phyloP scores from a whole-genome alignment of 352 stramenopile genomes.

The Phytopythium montanum region DNA sequence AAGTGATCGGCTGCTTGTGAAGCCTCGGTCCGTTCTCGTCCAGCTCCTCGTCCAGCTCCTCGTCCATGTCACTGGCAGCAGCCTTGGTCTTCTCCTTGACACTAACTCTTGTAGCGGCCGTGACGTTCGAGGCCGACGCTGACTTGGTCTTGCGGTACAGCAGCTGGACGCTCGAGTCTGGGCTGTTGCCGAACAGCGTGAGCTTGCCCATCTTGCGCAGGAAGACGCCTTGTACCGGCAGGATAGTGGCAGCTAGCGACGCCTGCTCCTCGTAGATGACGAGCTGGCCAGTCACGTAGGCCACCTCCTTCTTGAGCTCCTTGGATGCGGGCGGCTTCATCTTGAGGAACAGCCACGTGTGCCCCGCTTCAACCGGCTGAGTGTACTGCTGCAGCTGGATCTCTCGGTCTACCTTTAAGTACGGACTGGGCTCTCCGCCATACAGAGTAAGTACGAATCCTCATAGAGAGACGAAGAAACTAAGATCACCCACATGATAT shows the following conservation, averaged over 20 bases:
- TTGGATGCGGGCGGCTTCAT: slow-evolving; percentile 73
- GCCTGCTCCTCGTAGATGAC: slow-evolving; percentile 83
- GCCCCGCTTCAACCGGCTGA: slow-evolving; percentile 60
- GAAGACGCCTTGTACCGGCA: slow-evolving; percentile 83
- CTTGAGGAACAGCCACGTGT: slow-evolving; percentile 80
- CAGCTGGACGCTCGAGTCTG: slow-evolving; percentile 74
- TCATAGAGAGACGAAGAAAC: too few relatives aligned
- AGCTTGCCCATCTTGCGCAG: slow-evolving; percentile 64
- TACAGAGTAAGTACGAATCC: too few relatives aligned
- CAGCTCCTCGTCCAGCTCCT: slow-evolving; percentile 20
- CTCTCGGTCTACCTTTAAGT: slow-evolving; percentile 65
- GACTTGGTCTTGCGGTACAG: slow-evolving; percentile 51
- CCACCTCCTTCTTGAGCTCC: slow-evolving; percentile 60
- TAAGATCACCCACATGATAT: slow-evolving; percentile 69
- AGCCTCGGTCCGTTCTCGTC: slow-evolving; percentile 6
- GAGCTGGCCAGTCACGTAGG: slow-evolving; percentile 77
- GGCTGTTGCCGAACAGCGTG: slow-evolving; percentile 81
- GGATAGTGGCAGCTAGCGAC: slow-evolving; percentile 71
- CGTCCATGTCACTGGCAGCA: slow-evolving; percentile 10
- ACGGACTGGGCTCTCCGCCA: slow-evolving; percentile 29
- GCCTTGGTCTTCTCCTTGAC: not conserved
- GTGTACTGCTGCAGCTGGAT: slow-evolving; percentile 79
- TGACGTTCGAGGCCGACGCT: not conserved
- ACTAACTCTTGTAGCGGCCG: not conserved
- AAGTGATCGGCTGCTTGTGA: slow-evolving; percentile 22